Percentiles rank a stretch among this genome's conserved stretches.
Evolutionary conservation across 2,329 filamentous ascomycete genomes (phyloP).

Genomic region (Botrytis medusae): DNA sequence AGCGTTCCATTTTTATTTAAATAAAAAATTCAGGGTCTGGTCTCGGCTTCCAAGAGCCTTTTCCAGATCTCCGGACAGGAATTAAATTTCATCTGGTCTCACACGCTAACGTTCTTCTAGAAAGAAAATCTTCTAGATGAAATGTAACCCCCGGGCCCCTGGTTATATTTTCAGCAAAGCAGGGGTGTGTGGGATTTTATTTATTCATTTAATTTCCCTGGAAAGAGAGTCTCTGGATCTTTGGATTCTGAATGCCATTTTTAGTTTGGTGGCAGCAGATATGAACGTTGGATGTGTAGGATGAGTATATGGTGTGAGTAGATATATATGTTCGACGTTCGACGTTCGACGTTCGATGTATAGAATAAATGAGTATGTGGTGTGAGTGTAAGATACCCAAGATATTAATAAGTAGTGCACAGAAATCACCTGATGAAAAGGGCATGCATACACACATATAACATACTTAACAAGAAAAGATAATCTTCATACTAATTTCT

Average conservation of each 20-base stretch:
- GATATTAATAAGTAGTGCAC: not conserved
- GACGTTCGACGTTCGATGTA: too few relatives aligned
- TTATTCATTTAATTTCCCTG: not conserved
- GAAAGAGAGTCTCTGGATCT: not conserved
- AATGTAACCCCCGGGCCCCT: not conserved
- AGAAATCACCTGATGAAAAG: not conserved
- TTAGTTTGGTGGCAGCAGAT: not conserved
- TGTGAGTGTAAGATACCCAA: not conserved
- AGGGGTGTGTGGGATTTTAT: not conserved
- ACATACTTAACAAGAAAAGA: not conserved
- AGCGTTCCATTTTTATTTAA: not conserved
- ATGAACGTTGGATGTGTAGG: not conserved
- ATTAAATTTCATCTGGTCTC: not conserved
- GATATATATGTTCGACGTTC: not conserved
- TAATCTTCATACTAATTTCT: not conserved
- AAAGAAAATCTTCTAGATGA: not conserved
- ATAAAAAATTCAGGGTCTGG: not conserved
- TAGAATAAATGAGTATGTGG: not conserved
- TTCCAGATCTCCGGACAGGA: constrained; percentile 1
- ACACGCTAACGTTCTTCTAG: not conserved
- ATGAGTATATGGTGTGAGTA: not conserved
- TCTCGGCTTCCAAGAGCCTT: not conserved
- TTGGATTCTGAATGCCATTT: too few relatives aligned
- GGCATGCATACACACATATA: too few relatives aligned
- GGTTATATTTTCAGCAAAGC: not conserved